phyloP scores from a whole-genome alignment of 2,329 filamentous ascomycete species.

The Penicillium sp. region DNA sequence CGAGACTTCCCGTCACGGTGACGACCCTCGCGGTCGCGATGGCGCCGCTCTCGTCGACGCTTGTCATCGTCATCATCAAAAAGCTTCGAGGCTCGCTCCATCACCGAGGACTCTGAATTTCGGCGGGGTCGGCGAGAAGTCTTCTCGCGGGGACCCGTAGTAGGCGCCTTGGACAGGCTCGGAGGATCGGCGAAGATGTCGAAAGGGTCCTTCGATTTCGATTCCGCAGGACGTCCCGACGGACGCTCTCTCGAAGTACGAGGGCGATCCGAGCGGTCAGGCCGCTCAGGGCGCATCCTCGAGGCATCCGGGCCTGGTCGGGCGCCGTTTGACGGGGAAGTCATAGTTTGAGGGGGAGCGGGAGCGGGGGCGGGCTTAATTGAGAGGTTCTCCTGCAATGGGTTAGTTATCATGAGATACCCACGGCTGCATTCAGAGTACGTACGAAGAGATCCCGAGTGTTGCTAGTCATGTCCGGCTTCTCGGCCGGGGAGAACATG shows the following conservation, averaged over 20 bases:
- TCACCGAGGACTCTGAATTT: constrained; percentile 63
- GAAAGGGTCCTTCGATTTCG: constrained; percentile 34
- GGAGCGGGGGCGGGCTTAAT: constrained; percentile 24
- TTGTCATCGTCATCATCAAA: constrained; percentile 50
- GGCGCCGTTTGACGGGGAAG: constrained; percentile 37
- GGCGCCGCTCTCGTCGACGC: constrained; percentile 49
- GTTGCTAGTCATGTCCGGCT: constrained; percentile 46
- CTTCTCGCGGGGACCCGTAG: constrained; percentile 27
- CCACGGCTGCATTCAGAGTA: constrained; percentile 19
- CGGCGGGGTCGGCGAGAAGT: constrained; percentile 49
- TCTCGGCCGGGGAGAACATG: constrained; percentile 32
- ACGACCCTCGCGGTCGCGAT: constrained; percentile 51
- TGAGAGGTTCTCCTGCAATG: constrained; percentile 39
- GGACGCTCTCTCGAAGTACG: constrained; percentile 27
- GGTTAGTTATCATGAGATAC: constrained; percentile 2
- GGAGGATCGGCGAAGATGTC: constrained; percentile 51
- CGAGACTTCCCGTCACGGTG: constrained; percentile 39
- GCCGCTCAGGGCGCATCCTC: constrained; percentile 26
- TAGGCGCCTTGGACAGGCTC: constrained; percentile 26
- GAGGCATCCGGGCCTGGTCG: constrained; percentile 33
- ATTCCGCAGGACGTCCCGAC: constrained; percentile 16
- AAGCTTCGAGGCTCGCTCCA: constrained; percentile 51
- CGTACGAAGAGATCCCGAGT: constrained; percentile 62
- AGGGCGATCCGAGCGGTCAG: constrained; percentile 27
- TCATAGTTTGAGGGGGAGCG: constrained; percentile 2